Conservation (phyloP, 345 rosid species). For the Bruguiera gymnorhiza region DNA sequence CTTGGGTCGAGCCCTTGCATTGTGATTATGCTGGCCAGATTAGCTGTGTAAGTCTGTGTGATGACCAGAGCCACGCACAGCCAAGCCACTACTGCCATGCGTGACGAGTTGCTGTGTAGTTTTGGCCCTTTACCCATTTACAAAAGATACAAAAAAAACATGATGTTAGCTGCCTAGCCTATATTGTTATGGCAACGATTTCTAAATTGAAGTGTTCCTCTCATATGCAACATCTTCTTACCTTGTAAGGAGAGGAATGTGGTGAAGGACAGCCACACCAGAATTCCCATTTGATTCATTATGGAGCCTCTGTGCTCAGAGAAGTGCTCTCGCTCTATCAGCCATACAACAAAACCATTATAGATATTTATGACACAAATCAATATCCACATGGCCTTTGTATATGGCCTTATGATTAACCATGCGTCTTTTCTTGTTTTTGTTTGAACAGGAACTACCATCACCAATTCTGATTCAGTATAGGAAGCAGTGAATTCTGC, state of each 20-base stretch:
- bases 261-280: constrained; percentile 28
- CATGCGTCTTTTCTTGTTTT: constrained; percentile 15
- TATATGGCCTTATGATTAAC: constrained; percentile 24
- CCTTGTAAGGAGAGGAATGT: constrained; percentile 22
- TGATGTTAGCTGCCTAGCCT: neutral
- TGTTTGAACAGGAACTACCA: constrained; percentile 14
- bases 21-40: constrained; percentile 24
- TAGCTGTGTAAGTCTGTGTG: constrained; percentile 26
- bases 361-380: constrained; percentile 11
- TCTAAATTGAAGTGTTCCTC: neutral
- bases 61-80: constrained; percentile 22
- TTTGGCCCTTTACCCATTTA: constrained; percentile 7
- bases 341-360: constrained; percentile 28
- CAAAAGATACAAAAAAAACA: neutral
- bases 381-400: constrained; percentile 23
- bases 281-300: constrained; percentile 9
- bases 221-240: neutral
- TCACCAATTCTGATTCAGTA: constrained; percentile 24
- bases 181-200: neutral
- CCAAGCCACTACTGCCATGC: constrained; percentile 27
- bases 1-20: constrained; percentile 14
- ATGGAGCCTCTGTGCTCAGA: constrained; percentile 13
- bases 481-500: constrained; percentile 31
- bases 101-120: constrained; percentile 27
- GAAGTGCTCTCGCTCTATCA: constrained; percentile 19